Evolutionary conservation across 169 alveolate species (phyloP).

Genomic region (Perkinsus chesapeaki): DNA sequence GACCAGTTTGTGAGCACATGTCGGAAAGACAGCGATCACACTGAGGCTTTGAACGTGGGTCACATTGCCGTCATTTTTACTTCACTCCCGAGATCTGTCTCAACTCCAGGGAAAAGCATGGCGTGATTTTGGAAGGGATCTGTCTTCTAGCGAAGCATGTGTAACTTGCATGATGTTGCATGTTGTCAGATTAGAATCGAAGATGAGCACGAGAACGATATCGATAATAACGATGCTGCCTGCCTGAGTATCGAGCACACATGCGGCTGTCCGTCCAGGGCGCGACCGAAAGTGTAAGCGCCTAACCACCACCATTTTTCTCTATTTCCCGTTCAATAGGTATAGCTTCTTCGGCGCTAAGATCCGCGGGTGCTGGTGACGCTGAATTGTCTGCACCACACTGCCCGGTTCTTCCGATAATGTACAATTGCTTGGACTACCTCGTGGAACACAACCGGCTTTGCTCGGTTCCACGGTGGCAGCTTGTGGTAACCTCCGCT

Average conservation of each 20-base stretch:
- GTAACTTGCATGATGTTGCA: too few relatives aligned
- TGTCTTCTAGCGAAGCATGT: too few relatives aligned
- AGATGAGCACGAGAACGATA: not conserved
- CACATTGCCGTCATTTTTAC: not conserved
- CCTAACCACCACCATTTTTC: not conserved
- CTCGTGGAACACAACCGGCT: too few relatives aligned
- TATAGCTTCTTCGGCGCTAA: not conserved
- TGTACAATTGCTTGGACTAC: too few relatives aligned
- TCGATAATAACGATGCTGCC: not conserved
- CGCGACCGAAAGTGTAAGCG: not conserved
- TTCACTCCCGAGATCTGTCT: too few relatives aligned
- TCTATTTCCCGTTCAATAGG: not conserved
- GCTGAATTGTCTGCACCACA: too few relatives aligned
- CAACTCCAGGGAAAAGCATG: too few relatives aligned
- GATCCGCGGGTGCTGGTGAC: not conserved
- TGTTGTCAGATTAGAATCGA: not conserved
- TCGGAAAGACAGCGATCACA: not conserved
- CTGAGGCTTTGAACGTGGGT: not conserved
- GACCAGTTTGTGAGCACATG: not conserved
- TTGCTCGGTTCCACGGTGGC: too few relatives aligned
- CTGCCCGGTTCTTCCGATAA: too few relatives aligned
- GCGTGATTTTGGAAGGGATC: too few relatives aligned
- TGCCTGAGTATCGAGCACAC: not conserved
- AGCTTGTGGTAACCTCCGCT: not conserved
- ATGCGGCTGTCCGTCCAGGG: not conserved